A percentile compares a stretch with the other conserved stretches of the same genome.
Evolutionary conservation across 2,329 filamentous ascomycete species (phyloP).

Genomic region (Talaromyces sp.): DNA sequence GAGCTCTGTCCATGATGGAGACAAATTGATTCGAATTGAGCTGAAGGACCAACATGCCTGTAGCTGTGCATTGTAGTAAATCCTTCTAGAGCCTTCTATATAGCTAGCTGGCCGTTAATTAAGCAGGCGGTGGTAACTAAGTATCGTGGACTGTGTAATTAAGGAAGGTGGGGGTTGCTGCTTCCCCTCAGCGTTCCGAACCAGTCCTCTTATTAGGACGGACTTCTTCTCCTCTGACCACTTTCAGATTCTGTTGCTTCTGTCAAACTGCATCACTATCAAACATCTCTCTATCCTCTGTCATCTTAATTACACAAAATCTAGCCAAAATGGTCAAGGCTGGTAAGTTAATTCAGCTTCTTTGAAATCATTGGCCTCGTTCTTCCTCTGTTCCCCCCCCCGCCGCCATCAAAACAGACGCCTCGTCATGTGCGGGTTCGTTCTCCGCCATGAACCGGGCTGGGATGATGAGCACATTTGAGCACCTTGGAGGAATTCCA

Average conservation of each 20-base stretch:
- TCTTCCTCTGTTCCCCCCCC: too few species aligned
- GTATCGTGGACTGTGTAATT: background rate
- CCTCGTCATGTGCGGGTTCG: constrained; percentile 6
- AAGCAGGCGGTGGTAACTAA: background rate
- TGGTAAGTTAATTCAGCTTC: constrained; percentile 56
- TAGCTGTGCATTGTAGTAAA: background rate
- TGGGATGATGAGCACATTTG: constrained; percentile 40
- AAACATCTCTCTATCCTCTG: background rate
- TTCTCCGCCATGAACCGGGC: constrained; percentile 25
- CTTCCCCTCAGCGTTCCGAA: constrained; percentile 5
- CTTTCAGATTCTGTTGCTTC: background rate
- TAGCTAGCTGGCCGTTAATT: background rate
- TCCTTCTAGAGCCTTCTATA: background rate
- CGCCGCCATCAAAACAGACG: background rate
- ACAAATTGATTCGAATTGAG: background rate
- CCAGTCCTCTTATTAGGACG: background rate
- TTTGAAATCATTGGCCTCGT: constrained; percentile 11
- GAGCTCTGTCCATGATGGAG: too few species aligned
- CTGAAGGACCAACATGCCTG: background rate
- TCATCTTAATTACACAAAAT: background rate
- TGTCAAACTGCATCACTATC: background rate
- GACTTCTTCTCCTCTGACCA: background rate
- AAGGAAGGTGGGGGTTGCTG: background rate
- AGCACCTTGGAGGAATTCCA: constrained; percentile 34
- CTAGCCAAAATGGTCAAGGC: constrained; percentile 95